phyloP scores from a whole-genome alignment of 2,329 filamentous ascomycete species.

The Venturia nashicola region DNA sequence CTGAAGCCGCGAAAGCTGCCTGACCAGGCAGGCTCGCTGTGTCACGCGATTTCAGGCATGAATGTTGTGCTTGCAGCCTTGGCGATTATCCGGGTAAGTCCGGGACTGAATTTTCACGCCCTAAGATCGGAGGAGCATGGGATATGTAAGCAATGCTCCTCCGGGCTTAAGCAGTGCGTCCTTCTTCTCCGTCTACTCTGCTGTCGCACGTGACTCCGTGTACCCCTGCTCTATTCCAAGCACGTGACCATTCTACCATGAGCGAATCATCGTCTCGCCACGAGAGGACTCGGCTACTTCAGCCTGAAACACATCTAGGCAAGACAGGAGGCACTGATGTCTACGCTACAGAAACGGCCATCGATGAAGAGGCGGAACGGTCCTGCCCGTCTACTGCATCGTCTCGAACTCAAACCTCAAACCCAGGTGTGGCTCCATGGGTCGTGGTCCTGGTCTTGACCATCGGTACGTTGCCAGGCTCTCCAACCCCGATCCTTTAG shows the following conservation, averaged over 20 bases:
- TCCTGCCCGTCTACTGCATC: background rate
- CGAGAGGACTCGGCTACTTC: background rate
- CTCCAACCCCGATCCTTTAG: background rate
- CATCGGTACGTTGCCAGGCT: background rate
- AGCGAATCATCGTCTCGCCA: background rate
- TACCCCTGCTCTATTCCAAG: background rate
- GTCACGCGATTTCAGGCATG: background rate
- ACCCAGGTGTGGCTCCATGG: background rate
- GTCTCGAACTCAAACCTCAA: background rate
- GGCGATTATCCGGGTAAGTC: background rate
- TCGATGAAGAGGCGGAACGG: background rate
- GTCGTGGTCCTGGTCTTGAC: constrained; percentile 1
- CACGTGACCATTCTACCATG: background rate
- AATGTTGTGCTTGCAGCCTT: background rate
- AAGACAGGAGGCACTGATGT: background rate
- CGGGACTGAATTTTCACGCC: background rate
- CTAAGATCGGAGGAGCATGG: background rate
- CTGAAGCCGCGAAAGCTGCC: background rate
- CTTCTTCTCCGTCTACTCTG: no score
- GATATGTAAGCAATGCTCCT: background rate
- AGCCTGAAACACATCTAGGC: background rate
- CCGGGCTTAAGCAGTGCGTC: no score
- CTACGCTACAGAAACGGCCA: background rate
- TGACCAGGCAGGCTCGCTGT: background rate
- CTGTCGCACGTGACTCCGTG: background rate